These are phyloP conservation scores for Ogataea hybrid DNA, from an alignment of 1,139 yeast genomes.

Conservation along the genomic window DNA sequence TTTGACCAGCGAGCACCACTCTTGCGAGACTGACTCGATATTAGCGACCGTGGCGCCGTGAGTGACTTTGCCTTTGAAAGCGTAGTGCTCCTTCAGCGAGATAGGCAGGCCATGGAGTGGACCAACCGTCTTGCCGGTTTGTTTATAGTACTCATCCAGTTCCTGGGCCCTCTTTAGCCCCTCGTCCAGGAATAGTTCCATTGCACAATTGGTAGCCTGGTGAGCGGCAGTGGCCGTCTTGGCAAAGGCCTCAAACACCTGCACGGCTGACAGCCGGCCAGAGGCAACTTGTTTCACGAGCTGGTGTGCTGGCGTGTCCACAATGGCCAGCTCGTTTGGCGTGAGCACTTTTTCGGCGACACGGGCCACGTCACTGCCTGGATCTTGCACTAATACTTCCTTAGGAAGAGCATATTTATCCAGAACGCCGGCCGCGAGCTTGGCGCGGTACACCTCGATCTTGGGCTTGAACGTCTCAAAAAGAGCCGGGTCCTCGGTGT, in stretches of 20 bases:
- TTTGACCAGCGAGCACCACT: conserved; percentile 47
- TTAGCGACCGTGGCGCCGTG: conserved; percentile 55
- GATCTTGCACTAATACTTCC: conserved; percentile 18
- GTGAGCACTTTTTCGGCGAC: conserved; percentile 29
- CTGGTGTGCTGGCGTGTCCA: conserved; percentile 35
- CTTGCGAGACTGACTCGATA: conserved; percentile 43
- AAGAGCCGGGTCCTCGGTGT: conserved; percentile 21
- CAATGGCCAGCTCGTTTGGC: conserved; percentile 32
- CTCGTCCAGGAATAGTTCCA: conserved; percentile 53
- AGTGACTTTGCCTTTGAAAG: conserved; percentile 49
- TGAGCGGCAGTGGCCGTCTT: conserved; percentile 49
- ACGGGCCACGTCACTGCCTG: conserved; percentile 33
- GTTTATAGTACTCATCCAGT: conserved; percentile 35
- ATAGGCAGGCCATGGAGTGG: conserved; percentile 53
- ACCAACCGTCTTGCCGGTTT: conserved; percentile 42
- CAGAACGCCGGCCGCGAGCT: conserved; percentile 20
- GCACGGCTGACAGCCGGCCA: conserved; percentile 40
- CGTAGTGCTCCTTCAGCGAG: conserved; percentile 62
- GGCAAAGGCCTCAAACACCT: conserved; percentile 50
- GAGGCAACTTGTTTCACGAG: conserved; percentile 36
- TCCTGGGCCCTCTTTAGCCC: conserved; percentile 27
- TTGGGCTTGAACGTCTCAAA: conserved; percentile 25
- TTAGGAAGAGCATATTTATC: conserved; percentile 26
- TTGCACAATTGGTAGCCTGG: conserved; percentile 51
- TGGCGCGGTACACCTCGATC: conserved; percentile 23